Evolutionary conservation across 441 rosid species (phyloP), one percentile per base, ranked within the genome.

Genomic region (Dalechampia spathulata): DNA sequence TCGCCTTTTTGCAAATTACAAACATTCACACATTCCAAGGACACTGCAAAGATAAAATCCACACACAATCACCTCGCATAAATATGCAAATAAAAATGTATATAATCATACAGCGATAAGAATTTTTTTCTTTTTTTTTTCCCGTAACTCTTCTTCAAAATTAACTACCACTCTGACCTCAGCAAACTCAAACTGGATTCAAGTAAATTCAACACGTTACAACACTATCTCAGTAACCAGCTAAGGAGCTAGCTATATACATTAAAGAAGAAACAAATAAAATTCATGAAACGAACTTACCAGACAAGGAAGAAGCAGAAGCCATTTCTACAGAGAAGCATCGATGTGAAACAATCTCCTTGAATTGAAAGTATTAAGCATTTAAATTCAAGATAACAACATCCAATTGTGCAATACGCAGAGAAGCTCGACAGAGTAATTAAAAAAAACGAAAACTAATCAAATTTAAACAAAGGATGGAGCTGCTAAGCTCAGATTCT

Each of bases 11-110:
- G 66, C 46, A 86, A 58, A 71, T 89, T 86, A 67, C 96, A 85
- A 63, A 74, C 39, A 71, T 75, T 92, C 73, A 83, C 87, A 62
- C 92, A 93, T 79, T 89, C 97, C 69, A 87, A 79, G 13, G 90
- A 75, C 41, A 86, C 99, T 89, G 69, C 68, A 75, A 55, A 70
- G 45, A 49, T 12, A 41, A 40, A 12, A 49, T 41, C 48, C 49
- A 65, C 49, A 67, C 45, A 62, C 39, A 49, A 48, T 47, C 61
- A 47, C n/a, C 41, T n/a, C 28, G 38, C 9, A 40, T 40, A 28
- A 13, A 3, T 6, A 16, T 4, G 32, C 3, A 36, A 12, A 36
- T 20, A 12, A 5, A 28, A 30, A 30, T 3, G 8, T 8, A 30
- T 30, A 30, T 8, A 30, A 8, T 30, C 8, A 30, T 3, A 30